Conservation (phyloP, 805 yeast genomes). For the Pichia heedii region DNA sequence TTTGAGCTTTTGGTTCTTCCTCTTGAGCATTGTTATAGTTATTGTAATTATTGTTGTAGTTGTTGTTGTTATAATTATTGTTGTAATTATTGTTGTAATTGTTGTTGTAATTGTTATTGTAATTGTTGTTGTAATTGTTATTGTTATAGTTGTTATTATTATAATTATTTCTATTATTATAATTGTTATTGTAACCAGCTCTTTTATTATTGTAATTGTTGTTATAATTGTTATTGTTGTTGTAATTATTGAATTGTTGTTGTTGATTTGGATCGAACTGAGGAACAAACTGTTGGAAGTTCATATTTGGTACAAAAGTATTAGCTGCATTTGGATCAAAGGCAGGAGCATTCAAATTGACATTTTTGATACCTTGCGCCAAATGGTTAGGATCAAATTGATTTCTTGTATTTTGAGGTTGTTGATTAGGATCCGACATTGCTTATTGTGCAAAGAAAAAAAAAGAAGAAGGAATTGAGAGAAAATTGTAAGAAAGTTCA, state of each 20-base stretch:
- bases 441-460: background rate
- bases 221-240: conserved; percentile 6
- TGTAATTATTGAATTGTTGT: conserved; percentile 12
- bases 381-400: conserved; percentile 36
- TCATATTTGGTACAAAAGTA: conserved; percentile 37
- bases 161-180: conserved; percentile 16
- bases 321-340: conserved; percentile 44
- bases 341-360: conserved; percentile 28
- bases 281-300: conserved; percentile 30
- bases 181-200: conserved; percentile 21
- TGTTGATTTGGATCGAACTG: conserved; percentile 28
- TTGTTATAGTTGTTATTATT: conserved; percentile 17
- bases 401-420: conserved; percentile 18
- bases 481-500: background rate
- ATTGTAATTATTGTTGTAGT: conserved; percentile 12
- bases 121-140: conserved; percentile 9
- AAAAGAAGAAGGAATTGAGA: background rate
- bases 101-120: conserved; percentile 3
- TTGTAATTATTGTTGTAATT: conserved; percentile 18
- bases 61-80: conserved; percentile 14
- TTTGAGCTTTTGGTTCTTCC: conserved; percentile 24
- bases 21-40: conserved; percentile 9
- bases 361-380: conserved; percentile 35
- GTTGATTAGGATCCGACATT: conserved; percentile 24
- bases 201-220: conserved; percentile 21